phyloP scores from a whole-genome alignment of 2,329 filamentous ascomycete species.

The Cryphonectria nitschkei region DNA sequence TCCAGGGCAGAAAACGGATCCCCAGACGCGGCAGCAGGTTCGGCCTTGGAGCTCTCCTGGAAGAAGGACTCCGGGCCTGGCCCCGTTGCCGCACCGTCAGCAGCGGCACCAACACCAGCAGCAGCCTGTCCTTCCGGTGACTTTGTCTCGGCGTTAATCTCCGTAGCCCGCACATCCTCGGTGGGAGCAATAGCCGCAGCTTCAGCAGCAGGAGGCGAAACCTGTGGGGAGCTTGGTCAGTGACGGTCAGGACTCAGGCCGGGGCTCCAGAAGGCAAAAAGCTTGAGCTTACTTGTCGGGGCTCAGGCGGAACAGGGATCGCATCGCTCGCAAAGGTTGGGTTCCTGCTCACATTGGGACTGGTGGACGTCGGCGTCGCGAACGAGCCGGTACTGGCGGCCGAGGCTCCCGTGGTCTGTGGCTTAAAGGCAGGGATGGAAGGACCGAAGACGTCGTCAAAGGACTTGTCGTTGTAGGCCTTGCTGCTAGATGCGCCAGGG shows the following conservation, averaged over 20 bases:
- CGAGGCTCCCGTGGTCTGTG: conserved; percentile 62
- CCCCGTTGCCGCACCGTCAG: conserved; percentile 3
- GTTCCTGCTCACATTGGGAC: conserved; percentile 66
- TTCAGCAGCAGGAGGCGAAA: conserved; percentile 31
- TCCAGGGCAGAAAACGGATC: conserved; percentile 60
- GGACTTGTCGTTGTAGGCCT: conserved; percentile 63
- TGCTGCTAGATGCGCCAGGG: conserved; percentile 42
- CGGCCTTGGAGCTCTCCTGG: conserved; percentile 17
- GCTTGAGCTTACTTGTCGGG: conserved; percentile 76
- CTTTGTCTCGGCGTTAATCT: conserved; percentile 26
- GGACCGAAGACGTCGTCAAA: conserved; percentile 89
- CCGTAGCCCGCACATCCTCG: conserved; percentile 38
- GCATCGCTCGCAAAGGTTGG: conserved; percentile 60
- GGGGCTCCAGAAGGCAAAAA: conserved; percentile 72
- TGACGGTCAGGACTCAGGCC: conserved; percentile 57
- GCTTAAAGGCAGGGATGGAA: conserved; percentile 64
- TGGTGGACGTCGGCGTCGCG: conserved; percentile 56
- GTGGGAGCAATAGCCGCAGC: conserved; percentile 37
- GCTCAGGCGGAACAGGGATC: conserved; percentile 68
- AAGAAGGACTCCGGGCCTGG: conserved; percentile 26
- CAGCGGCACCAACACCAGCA: background rate
- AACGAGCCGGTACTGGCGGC: conserved; percentile 56
- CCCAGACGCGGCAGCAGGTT: conserved; percentile 19
- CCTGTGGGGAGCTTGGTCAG: conserved; percentile 26
- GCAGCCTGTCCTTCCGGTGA: conserved; percentile 21